These are phyloP conservation scores for Fusarium decemcellulare DNA, from an alignment of 2,329 filamentous ascomycete genomes.

Conservation along the genomic window DNA sequence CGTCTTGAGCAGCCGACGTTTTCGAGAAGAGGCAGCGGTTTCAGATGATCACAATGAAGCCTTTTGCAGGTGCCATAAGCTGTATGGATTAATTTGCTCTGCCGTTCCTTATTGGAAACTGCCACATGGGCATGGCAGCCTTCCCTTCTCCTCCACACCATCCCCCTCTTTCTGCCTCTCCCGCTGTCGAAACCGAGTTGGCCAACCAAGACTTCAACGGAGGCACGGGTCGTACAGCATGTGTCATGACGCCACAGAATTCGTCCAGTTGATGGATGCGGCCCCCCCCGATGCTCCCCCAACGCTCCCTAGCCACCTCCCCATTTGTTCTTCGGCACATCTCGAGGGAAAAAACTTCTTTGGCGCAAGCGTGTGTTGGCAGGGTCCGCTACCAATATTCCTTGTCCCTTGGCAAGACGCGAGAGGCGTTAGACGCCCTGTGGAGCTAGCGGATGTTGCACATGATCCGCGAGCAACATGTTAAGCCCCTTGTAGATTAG, in stretches of 20 bases:
- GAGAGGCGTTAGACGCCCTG: conserved; percentile 50
- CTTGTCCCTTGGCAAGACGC: conserved; percentile 39
- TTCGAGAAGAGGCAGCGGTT: conserved; percentile 1
- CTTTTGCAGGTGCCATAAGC: conserved; percentile 7
- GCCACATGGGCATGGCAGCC: conserved; percentile 35
- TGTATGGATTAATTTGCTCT: conserved; percentile 17
- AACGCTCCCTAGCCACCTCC: conserved; percentile 19
- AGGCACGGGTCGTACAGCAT: conserved; percentile 32
- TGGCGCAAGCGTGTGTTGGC: conserved; percentile 38
- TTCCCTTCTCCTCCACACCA: conserved; percentile 11
- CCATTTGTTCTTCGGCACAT: conserved; percentile 40
- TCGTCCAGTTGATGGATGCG: conserved; percentile 18
- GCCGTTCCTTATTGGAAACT: conserved; percentile 20
- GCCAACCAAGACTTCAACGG: conserved; percentile 19
- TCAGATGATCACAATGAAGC: neutral
- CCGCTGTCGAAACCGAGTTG: conserved; percentile 21
- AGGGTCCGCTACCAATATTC: conserved; percentile 29
- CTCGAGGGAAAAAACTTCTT: conserved; percentile 30
- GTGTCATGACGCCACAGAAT: conserved; percentile 42
- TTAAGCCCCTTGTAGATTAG: conserved; percentile 47
- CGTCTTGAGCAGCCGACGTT: neutral
- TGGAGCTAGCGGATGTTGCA: conserved; percentile 50
- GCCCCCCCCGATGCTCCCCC: conserved; percentile 20
- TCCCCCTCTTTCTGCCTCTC: conserved; percentile 23
- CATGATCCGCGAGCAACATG: conserved; percentile 47